phyloP scores from a whole-genome alignment of 345 rosid genomes.

The Trapa bicornis region DNA sequence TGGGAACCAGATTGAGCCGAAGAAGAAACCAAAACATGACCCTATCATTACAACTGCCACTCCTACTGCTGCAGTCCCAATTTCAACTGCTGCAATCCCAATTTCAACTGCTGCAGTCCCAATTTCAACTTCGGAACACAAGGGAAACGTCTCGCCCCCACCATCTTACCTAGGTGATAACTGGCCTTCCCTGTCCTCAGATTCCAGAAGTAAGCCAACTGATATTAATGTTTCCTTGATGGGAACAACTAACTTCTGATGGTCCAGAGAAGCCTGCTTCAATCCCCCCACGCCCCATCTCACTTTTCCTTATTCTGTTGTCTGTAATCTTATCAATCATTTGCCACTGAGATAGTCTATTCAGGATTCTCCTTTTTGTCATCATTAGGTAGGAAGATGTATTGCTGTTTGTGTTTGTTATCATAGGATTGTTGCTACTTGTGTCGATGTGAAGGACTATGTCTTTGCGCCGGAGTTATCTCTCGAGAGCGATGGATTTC shows the following conservation, averaged over 20 bases:
- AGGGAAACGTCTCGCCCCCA: slow-evolving; percentile 19
- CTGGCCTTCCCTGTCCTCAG: slow-evolving; percentile 42
- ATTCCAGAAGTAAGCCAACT: slow-evolving; percentile 32
- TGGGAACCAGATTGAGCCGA: slow-evolving; percentile 57
- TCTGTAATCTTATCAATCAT: not conserved
- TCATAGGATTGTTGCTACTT: not conserved
- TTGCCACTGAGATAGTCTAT: not conserved
- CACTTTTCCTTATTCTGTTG: not conserved
- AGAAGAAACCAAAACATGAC: slow-evolving; percentile 41
- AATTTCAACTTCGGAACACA: slow-evolving; percentile 31
- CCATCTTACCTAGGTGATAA: slow-evolving; percentile 31
- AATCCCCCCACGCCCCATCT: not conserved
- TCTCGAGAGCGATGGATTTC: not conserved
- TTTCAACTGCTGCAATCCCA: slow-evolving; percentile 12
- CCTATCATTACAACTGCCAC: slow-evolving; percentile 17
- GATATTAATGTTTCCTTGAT: slow-evolving; percentile 50
- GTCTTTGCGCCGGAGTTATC: not conserved
- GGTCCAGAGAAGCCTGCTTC: not conserved
- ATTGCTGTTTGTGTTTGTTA: not conserved
- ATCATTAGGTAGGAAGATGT: not conserved
- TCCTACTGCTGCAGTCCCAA: slow-evolving; percentile 22
- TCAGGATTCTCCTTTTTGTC: not conserved
- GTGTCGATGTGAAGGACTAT: slow-evolving; percentile 2
- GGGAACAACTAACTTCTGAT: slow-evolving; percentile 12
- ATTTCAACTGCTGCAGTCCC: too few relatives aligned